These are phyloP conservation scores for Mycena floridula DNA, from an alignment of 768 basidiomycete species.

Conservation along the genomic window DNA sequence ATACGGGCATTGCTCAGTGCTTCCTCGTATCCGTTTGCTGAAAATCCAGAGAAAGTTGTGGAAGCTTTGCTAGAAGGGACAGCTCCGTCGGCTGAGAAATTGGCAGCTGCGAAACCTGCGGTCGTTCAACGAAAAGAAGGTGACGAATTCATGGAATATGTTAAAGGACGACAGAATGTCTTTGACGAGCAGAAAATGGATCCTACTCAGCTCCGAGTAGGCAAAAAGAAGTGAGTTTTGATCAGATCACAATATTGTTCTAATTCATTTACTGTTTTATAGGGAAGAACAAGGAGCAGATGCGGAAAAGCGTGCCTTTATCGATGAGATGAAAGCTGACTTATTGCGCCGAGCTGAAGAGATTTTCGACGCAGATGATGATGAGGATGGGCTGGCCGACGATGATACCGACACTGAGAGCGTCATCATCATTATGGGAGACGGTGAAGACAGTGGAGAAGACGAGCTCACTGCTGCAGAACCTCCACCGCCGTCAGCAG, in stretches of 20 bases:
- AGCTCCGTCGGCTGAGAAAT: slow-evolving; percentile 35
- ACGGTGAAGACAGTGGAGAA: slow-evolving; percentile 52
- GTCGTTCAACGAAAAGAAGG: slow-evolving; percentile 12
- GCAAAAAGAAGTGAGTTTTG: slow-evolving; percentile 54
- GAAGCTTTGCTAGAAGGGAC: slow-evolving; percentile 73
- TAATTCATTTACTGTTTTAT: slow-evolving; percentile 4
- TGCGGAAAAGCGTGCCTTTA: slow-evolving; percentile 50
- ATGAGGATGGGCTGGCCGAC: slow-evolving; percentile 34
- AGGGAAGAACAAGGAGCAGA: slow-evolving; percentile 41
- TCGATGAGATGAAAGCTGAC: slow-evolving; percentile 77
- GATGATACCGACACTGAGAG: slow-evolving; percentile 47
- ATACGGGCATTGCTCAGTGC: slow-evolving; percentile 51
- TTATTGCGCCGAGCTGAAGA: slow-evolving; percentile 74
- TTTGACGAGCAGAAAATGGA: slow-evolving; percentile 76
- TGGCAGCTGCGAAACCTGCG: slow-evolving; percentile 5
- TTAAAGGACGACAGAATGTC: slow-evolving; percentile 56
- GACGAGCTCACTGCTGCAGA: slow-evolving; percentile 23
- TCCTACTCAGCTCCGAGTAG: slow-evolving; percentile 46
- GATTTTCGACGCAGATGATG: slow-evolving; percentile 58
- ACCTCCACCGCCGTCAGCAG: slow-evolving; percentile 27
- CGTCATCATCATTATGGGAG: slow-evolving; percentile 45
- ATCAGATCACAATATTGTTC: neutral
- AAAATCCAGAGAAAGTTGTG: slow-evolving; percentile 56
- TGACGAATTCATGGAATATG: slow-evolving; percentile 8
- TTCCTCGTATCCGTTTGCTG: slow-evolving; percentile 39